phyloP scores from a whole-genome alignment of 1,284 basidiomycete genomes.

The Sanguinoderma infundibulare region DNA sequence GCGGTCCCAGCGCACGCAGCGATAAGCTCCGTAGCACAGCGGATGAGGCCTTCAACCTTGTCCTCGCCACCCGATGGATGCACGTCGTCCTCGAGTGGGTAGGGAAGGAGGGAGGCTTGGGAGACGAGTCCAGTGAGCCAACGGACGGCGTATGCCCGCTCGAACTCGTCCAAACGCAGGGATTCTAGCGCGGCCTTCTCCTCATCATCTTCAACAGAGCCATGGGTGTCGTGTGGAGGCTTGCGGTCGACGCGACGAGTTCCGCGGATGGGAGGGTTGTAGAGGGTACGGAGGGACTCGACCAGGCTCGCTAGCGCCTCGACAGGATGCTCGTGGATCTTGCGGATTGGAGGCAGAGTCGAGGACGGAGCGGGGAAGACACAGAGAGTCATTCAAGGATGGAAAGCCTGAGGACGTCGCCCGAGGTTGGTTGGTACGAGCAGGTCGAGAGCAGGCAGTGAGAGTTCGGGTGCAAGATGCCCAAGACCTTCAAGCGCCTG shows the following conservation, averaged over 20 bases:
- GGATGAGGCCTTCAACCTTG: constrained; percentile 40
- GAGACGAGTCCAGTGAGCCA: constrained; percentile 61
- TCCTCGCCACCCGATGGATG: constrained; percentile 7
- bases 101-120: constrained; percentile 25
- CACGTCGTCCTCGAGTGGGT: constrained; percentile 22
- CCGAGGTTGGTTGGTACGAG: background rate
- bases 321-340: constrained; percentile 27
- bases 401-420: background rate
- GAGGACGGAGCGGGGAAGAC: constrained; percentile 27
- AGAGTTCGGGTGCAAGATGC: no score
- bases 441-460: no score
- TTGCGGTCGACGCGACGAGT: constrained; percentile 34
- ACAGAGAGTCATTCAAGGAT: constrained; percentile 16
- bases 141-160: constrained; percentile 66
- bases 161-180: constrained; percentile 60
- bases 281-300: constrained; percentile 46
- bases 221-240: background rate
- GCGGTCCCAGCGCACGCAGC: constrained; percentile 45
- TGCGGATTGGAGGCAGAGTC: constrained; percentile 35
- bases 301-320: constrained; percentile 39
- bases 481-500: no score
- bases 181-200: background rate
- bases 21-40: constrained; percentile 56
- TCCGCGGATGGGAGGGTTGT: constrained; percentile 51
- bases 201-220: constrained; percentile 13